Evolutionary conservation across 129 eudicot genomes (phyloP), one percentile per base, ranked within the genome.

Genomic region (Flaveria linearis): DNA sequence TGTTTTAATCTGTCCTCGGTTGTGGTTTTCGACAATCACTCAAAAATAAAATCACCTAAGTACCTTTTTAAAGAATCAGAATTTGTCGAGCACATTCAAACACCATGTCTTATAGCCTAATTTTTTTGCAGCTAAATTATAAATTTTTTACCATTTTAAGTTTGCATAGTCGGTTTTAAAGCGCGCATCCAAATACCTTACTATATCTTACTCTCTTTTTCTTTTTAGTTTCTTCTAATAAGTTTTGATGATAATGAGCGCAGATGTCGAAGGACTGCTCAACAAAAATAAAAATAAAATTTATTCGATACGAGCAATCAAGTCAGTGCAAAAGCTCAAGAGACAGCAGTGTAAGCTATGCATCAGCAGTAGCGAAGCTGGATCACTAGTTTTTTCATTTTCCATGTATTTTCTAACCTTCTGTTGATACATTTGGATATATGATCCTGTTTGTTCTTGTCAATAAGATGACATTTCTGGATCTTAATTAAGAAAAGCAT

Each of bases 301-400:
- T 93, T 70, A 88, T 93, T 49, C 86, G 90, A 73, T 93, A 93
- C 23, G 98, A 93, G 73, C 98, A 93, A 81, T 93, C 98, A 3
- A 93, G 98, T 60, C 93, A 84, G 69, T 93, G 98, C 93, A 93
- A 91, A 85, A 80, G 78, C 83, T 85, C 26, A 74, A 81, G 97
- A 75, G 97, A 93, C 85, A 93, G 98, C 88, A 93, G 98, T 9
- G 98, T 93, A 42, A 93, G 98, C 80, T 93, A 93, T 67, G 98
- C 98, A 61, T 93, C 98, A 0, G 98, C 98, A 47, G 97, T 85
- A 2, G 96, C 97, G 23, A 93, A 87, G 88, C 49, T 89, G 53
- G 96, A 93, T 71, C 72, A n/a, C 42, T 60, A 50, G 67, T 43
- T 14, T 70, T 52, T 57, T 71, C 10, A 20, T 55, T 42, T 18